Percentiles rank a stretch among this genome's conserved stretches.
These are phyloP conservation scores for Agrocybe chaxingu DNA, from an alignment of 768 basidiomycete species.

Conservation along the genomic window DNA sequence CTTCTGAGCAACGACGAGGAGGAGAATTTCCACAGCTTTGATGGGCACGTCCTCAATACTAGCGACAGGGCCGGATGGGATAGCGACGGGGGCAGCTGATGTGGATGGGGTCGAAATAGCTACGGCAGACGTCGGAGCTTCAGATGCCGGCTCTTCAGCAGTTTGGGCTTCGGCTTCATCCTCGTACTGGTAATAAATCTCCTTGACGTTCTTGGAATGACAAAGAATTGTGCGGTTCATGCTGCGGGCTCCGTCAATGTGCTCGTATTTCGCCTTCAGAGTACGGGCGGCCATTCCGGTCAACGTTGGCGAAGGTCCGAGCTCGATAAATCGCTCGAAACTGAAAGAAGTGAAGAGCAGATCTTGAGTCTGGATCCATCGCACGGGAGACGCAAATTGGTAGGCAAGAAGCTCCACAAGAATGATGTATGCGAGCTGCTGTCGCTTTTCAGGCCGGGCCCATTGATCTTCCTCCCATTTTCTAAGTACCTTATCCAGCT, in stretches of 20 bases:
- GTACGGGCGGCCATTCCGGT: conserved; percentile 93
- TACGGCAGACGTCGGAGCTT: conserved; percentile 30
- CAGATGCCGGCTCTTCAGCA: conserved; percentile 33
- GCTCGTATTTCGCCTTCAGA: conserved; percentile 91
- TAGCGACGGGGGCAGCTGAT: conserved; percentile 39
- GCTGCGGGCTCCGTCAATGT: conserved; percentile 79
- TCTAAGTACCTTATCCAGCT: conserved; percentile 91
- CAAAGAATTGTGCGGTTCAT: conserved; percentile 82
- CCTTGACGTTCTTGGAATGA: conserved; percentile 92
- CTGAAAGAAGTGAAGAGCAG: conserved; percentile 80
- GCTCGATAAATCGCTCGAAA: conserved; percentile 92
- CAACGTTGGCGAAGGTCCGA: conserved; percentile 95
- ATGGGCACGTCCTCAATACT: conserved; percentile 88
- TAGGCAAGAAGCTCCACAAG: conserved; percentile 97
- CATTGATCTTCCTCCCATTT: conserved; percentile 92
- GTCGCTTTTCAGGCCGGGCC: conserved; percentile 77
- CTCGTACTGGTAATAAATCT: conserved; percentile 97
- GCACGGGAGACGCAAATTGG: conserved; percentile 97
- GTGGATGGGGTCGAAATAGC: conserved; percentile 37
- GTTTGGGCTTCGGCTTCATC: conserved; percentile 61
- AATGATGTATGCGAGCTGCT: conserved; percentile 93
- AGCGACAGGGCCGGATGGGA: conserved; percentile 61
- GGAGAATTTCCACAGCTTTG: conserved; percentile 86
- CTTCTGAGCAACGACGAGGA: conserved; percentile 92
- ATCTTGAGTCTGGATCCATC: conserved; percentile 99